Evolutionary conservation across 2,329 filamentous ascomycete species (phyloP).

Genomic region (Fusarium graminum): DNA sequence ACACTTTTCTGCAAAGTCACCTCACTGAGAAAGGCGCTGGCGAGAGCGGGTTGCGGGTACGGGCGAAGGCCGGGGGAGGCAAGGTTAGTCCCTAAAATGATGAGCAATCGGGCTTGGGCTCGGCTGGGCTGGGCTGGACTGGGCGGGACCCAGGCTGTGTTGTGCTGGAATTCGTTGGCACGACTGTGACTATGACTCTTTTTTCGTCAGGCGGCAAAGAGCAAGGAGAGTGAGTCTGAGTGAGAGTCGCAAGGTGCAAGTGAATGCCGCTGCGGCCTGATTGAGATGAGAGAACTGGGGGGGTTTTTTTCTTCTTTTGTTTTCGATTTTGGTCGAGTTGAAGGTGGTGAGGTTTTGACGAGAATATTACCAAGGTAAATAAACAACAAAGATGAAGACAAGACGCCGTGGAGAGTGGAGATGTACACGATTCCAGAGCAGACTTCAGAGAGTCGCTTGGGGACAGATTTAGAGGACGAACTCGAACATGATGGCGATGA

Average conservation of each 20-base stretch:
- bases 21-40: conserved; percentile 35
- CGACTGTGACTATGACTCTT: conserved; percentile 35
- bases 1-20: conserved; percentile 44
- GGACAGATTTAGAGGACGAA: conserved; percentile 63
- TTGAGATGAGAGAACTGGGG: conserved; percentile 18
- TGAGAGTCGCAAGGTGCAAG: conserved; percentile 62
- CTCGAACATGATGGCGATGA: conserved; percentile 67
- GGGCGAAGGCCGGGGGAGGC: conserved; percentile 39
- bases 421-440: conserved; percentile 59
- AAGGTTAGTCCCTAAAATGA: conserved; percentile 40
- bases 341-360: conserved; percentile 14
- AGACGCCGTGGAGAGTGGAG: conserved; percentile 56
- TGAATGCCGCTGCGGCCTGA: conserved; percentile 63
- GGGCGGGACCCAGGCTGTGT: conserved; percentile 45
- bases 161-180: conserved; percentile 41
- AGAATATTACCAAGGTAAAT: conserved; percentile 35
- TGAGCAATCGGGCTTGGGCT: conserved; percentile 40
- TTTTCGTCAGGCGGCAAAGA: conserved; percentile 41
- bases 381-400: conserved; percentile 49
- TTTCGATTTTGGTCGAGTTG: conserved; percentile 10
- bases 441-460: conserved; percentile 68
- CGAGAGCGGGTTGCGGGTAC: conserved; percentile 30
- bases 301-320: background rate
- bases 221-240: conserved; percentile 38
- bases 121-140: conserved; percentile 40